These are phyloP conservation scores for Neonectria neomacrospora DNA, from an alignment of 2,329 filamentous ascomycete genomes.

Conservation along the genomic window DNA sequence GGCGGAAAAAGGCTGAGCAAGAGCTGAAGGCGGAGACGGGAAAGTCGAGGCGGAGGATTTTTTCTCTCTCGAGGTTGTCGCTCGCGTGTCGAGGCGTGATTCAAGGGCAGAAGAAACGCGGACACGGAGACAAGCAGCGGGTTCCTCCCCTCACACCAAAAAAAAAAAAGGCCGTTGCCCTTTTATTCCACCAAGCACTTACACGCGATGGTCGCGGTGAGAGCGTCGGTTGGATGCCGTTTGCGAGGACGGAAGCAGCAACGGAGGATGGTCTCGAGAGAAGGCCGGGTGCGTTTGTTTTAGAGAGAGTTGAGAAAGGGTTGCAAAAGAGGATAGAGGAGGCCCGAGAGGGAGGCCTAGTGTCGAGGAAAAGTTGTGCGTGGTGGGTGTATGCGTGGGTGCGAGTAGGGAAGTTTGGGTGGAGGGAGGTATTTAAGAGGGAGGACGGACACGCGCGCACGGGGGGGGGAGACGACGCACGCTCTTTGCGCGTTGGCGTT, in stretches of 20 bases:
- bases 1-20: conserved; percentile 1
- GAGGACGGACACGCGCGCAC: conserved; percentile 1
- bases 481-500: conserved; percentile 32
- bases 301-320: background rate
- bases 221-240: background rate
- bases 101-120: conserved; percentile 6
- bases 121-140: background rate
- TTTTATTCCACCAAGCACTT: conserved; percentile 15
- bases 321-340: background rate
- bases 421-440: conserved; percentile 29
- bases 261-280: conserved; percentile 17
- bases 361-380: conserved; percentile 3
- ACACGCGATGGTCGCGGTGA: conserved; percentile 5
- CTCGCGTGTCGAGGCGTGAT: conserved; percentile 18
- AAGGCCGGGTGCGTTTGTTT: conserved; percentile 1
- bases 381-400: conserved; percentile 6
- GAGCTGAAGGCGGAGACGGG: background rate
- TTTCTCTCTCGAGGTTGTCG: background rate
- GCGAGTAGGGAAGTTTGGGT: conserved; percentile 8
- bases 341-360: conserved; percentile 23
- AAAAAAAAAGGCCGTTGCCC: background rate
- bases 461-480: background rate
- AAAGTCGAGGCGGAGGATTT: background rate
- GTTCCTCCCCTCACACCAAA: conserved; percentile 22
- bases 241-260: background rate